Base-by-base conservation (phyloP, 257 asterid genomes). In the Nicotiana obtusifolia region DNA sequence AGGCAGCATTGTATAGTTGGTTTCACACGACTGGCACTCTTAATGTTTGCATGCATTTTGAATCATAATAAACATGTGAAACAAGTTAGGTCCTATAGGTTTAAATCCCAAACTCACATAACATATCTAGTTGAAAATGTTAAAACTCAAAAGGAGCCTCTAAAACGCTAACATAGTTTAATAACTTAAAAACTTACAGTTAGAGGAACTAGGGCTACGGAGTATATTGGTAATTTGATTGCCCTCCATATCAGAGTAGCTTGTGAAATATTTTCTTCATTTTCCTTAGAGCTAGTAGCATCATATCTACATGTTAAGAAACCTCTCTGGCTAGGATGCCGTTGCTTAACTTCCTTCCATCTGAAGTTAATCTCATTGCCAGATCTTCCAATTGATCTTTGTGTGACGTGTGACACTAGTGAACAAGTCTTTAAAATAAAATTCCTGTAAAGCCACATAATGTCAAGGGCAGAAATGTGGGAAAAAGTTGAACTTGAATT, bases 231-330 rank as follows among this genome's bases (percentile, higher is more conserved):
- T 68, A 94, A 83, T 81, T 94, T 94, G 84, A 90, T 85, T 65
- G 98, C 97, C 86, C 98, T 90, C 98, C 99, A 91, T 83, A 91
- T 88, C 88, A 92, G 84, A 87, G 92, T 93, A 60, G 94, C 90
- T 82, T 84, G 85, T 44, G 95, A 90, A 78, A 91, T 67, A 82
- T 84, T 60, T 49, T 88, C 91, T 64, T 83, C 84, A 77, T 78
- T 82, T 54, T 64, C 89, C 84, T 85, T 90, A 82, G 31, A 33
- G 64, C 59, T 60, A 20, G 62, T 60, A 24, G 68, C 62, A 76
- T 78, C 84, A 44, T 61, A 59, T 81, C 86, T 82, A 84, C 85
- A 86, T 82, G 65, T 87, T 30, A 78, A 77, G n/a, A 83, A 71
- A 82, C 47, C 2, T 64, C 85, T 69, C 65, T 7, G 80, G 77